Evolutionary conservation across 306 rosid species (phyloP), one percentile per base, ranked within the genome.

Genomic region (Oxytropis ochrocephala): DNA sequence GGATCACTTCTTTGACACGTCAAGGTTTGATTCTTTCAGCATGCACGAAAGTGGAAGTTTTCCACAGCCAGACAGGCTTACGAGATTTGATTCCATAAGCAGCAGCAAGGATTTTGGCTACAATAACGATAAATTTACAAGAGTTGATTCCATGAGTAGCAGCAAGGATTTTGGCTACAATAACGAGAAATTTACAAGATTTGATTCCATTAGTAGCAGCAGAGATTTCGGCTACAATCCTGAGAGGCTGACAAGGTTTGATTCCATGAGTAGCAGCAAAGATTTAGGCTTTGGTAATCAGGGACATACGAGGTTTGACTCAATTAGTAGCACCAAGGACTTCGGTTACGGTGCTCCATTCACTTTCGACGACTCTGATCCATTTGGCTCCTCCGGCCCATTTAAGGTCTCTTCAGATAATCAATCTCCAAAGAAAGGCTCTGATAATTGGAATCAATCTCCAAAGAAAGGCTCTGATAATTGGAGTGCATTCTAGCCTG

Each of bases 381-480:
- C 96, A 42, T 93, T 93, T 32, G 97, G 98, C 16, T 84, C 97
- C 30, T 85, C 97, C 64, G 96, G 85, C 30, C 91, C 98, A 18
- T 93, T 93, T 43, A 93, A 88, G 80, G 96, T 88, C 61, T 79
- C 97, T 33, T 84, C 94, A 16, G 97, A 86, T n/a, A 73, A 32
- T 76, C 89, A 83, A 30, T 77, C 87, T 51, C 81, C 91, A 2
- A 93, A 88, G 84, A 90, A 80, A 76, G 73, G 75, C 39, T 88
- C 96, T 18, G 97, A 90, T 66, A 73, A 70, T 56, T 93, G 98
- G 27, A 73, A 33, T 76, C 89, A 83, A 30, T 77, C 87, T 51
- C 81, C 91, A 2, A 93, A 88, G 84, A 90, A 80, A 76, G 73
- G 75, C 41, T 88, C 96, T 18, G 97, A 90, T 66, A 73, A 70